Evolutionary conservation across 768 basidiomycete genomes (phyloP), one percentile per base, ranked within the genome.

Genomic region (Roridomyces roridus): DNA sequence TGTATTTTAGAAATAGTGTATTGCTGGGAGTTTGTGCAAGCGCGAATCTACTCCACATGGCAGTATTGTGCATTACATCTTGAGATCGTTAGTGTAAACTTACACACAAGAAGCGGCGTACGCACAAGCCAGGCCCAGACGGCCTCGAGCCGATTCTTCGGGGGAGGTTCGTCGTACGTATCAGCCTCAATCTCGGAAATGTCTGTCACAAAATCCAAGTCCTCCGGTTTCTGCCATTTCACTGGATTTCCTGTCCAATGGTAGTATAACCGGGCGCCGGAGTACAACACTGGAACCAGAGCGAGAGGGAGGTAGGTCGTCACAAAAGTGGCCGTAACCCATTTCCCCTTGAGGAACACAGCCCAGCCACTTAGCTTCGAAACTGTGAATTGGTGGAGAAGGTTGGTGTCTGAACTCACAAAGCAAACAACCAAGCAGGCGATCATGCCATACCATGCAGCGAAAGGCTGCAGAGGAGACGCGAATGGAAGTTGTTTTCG

Each of bases 161-260:
- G 61, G 15, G 57, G 52, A 11, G 56, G 57, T 6, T 63, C 61
- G 21, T 58, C 57, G 18, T 63, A 83, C 78, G 77, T 80, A 2
- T 84, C 86, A 0, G 87, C 87, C 65, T 87, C 87, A 41, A 91
- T 86, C 66, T 88, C 83, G 31, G 81, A 85, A 51, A 91, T 77
- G 56, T 87, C 84, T 6, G 81, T 79, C 39, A 86, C 74, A 67
- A 96, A 95, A 74, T 97, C 96, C 91, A 98, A 95, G 31, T 96
- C 85, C 36, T 49, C 42, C 7, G 52, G 12, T 18, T 29, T 6
- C 2, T 37, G 20, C 60, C 60, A 62, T 5, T 3, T 11, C 20
- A 79, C 67, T 0, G 86, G 60, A 29, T 73, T 68, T 40, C 86
- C 74, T 24, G 77, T 62, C 18, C 76, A 75, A 39, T 74, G 73